Conservation (phyloP, 2,329 filamentous ascomycete genomes). For the Ustulina deusta region DNA sequence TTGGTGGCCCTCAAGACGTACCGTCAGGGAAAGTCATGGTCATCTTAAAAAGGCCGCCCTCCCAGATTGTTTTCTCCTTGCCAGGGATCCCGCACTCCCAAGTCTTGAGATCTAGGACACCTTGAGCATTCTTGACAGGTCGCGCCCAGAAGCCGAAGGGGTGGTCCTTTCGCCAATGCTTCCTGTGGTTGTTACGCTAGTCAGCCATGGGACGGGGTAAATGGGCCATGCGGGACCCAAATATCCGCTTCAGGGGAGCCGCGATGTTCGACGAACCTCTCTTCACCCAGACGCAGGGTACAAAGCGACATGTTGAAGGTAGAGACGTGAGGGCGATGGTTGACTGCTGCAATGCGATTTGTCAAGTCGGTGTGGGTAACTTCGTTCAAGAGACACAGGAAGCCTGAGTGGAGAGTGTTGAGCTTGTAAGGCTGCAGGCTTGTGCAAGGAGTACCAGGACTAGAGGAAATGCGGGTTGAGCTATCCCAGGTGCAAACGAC, state of each 20-base stretch:
- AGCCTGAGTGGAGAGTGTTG: background rate
- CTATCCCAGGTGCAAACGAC: background rate
- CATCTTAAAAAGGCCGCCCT: constrained; percentile 96
- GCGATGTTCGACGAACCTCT: constrained; percentile 70
- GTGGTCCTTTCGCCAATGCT: constrained; percentile 96
- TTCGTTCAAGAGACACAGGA: background rate
- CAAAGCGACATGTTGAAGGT: constrained; percentile 80
- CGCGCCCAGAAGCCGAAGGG: constrained; percentile 98
- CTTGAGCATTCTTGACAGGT: constrained; percentile 81
- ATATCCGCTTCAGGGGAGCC: background rate
- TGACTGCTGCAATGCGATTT: background rate
- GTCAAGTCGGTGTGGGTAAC: background rate
- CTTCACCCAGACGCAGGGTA: constrained; percentile 87
- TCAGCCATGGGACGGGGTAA: background rate
- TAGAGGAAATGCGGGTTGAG: background rate
- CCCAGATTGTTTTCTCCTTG: constrained; percentile 97
- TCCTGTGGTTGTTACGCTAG: constrained; percentile 64
- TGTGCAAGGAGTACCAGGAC: background rate
- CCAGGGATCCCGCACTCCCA: constrained; percentile 98
- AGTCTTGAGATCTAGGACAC: constrained; percentile 88
- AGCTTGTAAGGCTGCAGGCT: constrained; percentile 33
- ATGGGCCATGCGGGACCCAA: background rate
- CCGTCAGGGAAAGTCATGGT: constrained; percentile 93
- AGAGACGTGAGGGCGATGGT: background rate
- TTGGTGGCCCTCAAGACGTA: constrained; percentile 58